Conservation (phyloP, 1,139 yeast species). For the Debaryomycetaceae sp. region DNA sequence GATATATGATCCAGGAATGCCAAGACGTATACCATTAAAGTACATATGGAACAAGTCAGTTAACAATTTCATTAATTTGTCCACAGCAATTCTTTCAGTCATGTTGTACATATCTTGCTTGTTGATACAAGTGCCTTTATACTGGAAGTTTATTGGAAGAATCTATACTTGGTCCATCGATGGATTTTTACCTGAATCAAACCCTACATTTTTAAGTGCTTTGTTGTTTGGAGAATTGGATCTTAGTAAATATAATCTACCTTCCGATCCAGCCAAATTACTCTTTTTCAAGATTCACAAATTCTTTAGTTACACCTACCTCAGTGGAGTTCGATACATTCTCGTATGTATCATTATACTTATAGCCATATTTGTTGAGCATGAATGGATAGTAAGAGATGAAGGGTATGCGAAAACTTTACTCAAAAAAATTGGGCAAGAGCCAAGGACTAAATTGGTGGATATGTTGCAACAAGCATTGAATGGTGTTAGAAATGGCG, state of each 20-base stretch:
- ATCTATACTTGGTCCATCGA: conserved; percentile 54
- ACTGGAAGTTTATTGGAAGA: conserved; percentile 53
- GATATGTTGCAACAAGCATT: conserved; percentile 36
- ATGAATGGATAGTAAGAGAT: conserved; percentile 72
- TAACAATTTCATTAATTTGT: conserved; percentile 20
- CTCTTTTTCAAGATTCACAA: conserved; percentile 13
- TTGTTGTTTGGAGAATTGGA: conserved; percentile 47
- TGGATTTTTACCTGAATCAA: conserved; percentile 42
- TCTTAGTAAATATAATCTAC: conserved; percentile 9
- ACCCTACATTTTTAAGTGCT: conserved; percentile 34
- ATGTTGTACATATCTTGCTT: conserved; percentile 38
- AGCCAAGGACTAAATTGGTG: conserved; percentile 42
- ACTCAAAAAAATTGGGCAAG: conserved; percentile 55
- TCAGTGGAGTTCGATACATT: conserved; percentile 40
- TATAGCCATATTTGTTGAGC: conserved; percentile 52
- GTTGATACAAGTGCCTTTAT: conserved; percentile 53
- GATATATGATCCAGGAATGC: conserved; percentile 69
- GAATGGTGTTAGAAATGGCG: conserved; percentile 25
- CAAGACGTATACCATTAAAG: conserved; percentile 55
- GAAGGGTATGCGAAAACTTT: conserved; percentile 61
- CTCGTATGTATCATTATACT: conserved; percentile 38
- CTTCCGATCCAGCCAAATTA: conserved; percentile 3
- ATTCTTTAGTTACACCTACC: conserved; percentile 34
- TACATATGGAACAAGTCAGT: conserved; percentile 41
- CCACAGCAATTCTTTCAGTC: conserved; percentile 26